Conservation (phyloP, 345 rosid species). For the Euphorbia lathyris region DNA sequence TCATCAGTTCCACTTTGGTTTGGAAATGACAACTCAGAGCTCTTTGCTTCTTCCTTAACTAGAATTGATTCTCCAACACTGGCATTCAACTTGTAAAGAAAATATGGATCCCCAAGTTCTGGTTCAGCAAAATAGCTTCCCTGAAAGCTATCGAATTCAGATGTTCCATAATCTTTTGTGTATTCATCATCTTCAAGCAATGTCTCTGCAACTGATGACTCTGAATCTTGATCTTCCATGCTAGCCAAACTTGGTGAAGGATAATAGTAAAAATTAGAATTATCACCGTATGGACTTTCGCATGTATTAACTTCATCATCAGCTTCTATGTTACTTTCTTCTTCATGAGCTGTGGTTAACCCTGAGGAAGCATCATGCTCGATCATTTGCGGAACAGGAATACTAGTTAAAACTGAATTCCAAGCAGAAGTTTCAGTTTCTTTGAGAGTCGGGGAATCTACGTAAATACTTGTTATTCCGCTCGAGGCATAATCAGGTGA, state of each 20-base stretch:
- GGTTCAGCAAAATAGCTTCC: slow-evolving; percentile 27
- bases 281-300: slow-evolving; percentile 10
- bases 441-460: slow-evolving; percentile 2
- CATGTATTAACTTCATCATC: neutral
- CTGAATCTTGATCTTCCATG: slow-evolving; percentile 41
- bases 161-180: slow-evolving; percentile 22
- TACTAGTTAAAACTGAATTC: slow-evolving; percentile 26
- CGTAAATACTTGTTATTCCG: slow-evolving; percentile 3
- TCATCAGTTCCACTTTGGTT: slow-evolving; percentile 24
- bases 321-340: slow-evolving; percentile 19
- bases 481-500: slow-evolving; percentile 10
- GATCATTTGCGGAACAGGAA: slow-evolving; percentile 14
- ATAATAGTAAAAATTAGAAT: slow-evolving; percentile 14
- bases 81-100: slow-evolving; percentile 23
- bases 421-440: slow-evolving; percentile 16
- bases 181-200: slow-evolving; percentile 33
- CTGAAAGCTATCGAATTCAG: slow-evolving; percentile 26
- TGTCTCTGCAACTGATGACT: slow-evolving; percentile 38
- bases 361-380: slow-evolving; percentile 16
- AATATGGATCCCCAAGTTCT: slow-evolving; percentile 30
- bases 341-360: slow-evolving; percentile 15
- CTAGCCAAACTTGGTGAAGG: slow-evolving; percentile 30
- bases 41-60: slow-evolving; percentile 24
- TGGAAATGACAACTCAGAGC: slow-evolving; percentile 27
- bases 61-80: slow-evolving; percentile 23